Evolutionary conservation across 129 eudicot genomes (phyloP), one percentile per base, ranked within the genome.

Genomic region (Flaveria linearis): DNA sequence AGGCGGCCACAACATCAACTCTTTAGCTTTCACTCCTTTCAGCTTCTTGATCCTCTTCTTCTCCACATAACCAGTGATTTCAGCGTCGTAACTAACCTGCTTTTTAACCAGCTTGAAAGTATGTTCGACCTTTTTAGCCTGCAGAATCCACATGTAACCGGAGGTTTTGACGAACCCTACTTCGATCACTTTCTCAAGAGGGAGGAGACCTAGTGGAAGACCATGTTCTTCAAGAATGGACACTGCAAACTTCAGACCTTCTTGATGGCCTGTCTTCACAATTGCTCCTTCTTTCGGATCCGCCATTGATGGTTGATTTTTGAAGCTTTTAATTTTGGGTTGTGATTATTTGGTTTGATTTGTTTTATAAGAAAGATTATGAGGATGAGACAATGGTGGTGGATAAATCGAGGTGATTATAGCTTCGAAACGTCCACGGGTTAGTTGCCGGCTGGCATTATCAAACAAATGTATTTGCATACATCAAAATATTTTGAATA

Each of bases 1-100:
- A 15, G 95, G 95, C 15, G 95, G 95, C 95, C 95, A 89, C 46
- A 89, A 62, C 90, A 89, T 77, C 53, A 89, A 84, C 73, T 89
- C 95, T 73, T 89, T 89, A 20, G 91, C 91, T 52, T 86, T 84
- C 70, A 89, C 95, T 17, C 95, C 95, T 58, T 89, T 89, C 53
- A 89, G 63, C 47, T 89, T 89, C 91, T 89, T 86, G 85, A 89
- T 89, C 82, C 79, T 78, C 72, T 89, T 84, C 77, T 86, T 89
- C 82, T 82, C 87, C 11, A 89, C 82, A 61, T 51, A 86, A 4
- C 91, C 91, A 2, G 84, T 84, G 33, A 89, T 84, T 16, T 87
- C 89, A 4, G 85, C 18, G 33, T 76, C 88, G 11, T 89, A 89
- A 70, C 91, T 86, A 61, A 89, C 91, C 8, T 53, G 82, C 71